Base-by-base conservation (phyloP, 1,284 basidiomycete species). In the Anthracocystis walkeri region DNA sequence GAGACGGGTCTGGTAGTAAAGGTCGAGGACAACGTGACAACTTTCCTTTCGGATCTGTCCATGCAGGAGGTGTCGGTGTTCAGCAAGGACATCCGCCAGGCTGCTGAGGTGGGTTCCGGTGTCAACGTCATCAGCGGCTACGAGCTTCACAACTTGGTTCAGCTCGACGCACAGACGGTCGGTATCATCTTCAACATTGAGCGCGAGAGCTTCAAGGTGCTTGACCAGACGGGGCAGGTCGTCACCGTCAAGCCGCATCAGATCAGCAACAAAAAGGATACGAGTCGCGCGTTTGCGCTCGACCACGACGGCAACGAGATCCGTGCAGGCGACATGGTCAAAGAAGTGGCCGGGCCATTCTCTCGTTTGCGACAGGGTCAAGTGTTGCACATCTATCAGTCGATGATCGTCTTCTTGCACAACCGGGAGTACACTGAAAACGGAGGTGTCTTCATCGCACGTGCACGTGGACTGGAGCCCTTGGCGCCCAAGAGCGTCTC, bases 111-210 rank as follows among this genome's bases (percentile, higher is more conserved):
- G 41, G 95, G 94, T 25, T 92, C 92, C 2, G 91, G 93, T 38
- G 92, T 93, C 14, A 95, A 95, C 80, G 89, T 92, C 44, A 91
- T 95, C 58, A 95, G 94, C 29, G 91, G 95, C 78, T 99, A 95
- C 83, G 95, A 99, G 84, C 86, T 98, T 61, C 95, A 99, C 84
- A 95, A 99, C 85, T 87, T 99, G 51, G 95, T 99, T 40, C 94
- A 97, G 88, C 89, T 99, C 23, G 96, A 98, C 86, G 89, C 91
- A 38, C 92, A 94, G 85, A 97, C 95, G 2, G 93, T 95, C 27
- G 96, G 95, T 84, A 94, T 99, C 67, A 96, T 99, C 78, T 97
- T 92, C 89, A 97, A 97, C 87, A 95, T 96, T 4, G 97, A 99
- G 85, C 91, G 94, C 20, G 93, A 94, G 82, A 91, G 93, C 8